Percentiles rank a stretch among this genome's conserved stretches.
phyloP scores from a whole-genome alignment of 495 filamentous ascomycete genomes.

The Talaromyces proteolyticus region DNA sequence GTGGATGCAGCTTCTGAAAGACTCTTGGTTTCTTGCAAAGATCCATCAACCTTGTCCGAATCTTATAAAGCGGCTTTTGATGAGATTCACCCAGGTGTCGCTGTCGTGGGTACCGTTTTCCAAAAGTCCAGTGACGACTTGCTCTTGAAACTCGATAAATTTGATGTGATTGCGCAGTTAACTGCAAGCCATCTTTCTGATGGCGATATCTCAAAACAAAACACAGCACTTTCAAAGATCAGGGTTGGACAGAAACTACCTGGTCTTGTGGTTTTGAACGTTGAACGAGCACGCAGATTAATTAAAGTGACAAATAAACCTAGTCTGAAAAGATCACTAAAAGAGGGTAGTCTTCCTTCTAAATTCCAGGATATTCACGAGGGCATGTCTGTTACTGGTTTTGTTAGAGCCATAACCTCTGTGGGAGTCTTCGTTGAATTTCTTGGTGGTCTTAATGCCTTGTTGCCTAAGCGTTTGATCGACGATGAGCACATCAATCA shows the following conservation, averaged over 20 bases:
- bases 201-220: slow-evolving; percentile 67
- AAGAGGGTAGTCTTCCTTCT: slow-evolving; percentile 56
- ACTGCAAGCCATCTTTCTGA: slow-evolving; percentile 76
- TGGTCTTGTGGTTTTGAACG: slow-evolving; percentile 79
- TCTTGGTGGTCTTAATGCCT: slow-evolving; percentile 65
- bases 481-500: slow-evolving; percentile 57
- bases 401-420: slow-evolving; percentile 74
- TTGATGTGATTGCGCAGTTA: slow-evolving; percentile 68
- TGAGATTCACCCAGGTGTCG: slow-evolving; percentile 59
- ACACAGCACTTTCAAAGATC: slow-evolving; percentile 67
- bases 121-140: slow-evolving; percentile 81
- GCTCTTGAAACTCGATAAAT: slow-evolving; percentile 65
- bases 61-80: slow-evolving; percentile 71
- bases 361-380: slow-evolving; percentile 64
- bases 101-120: slow-evolving; percentile 71
- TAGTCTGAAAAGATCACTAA: slow-evolving; percentile 68
- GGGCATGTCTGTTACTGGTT: slow-evolving; percentile 67
- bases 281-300: slow-evolving; percentile 63
- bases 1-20: slow-evolving; percentile 64
- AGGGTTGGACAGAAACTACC: slow-evolving; percentile 73
- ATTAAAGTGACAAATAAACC: slow-evolving; percentile 76
- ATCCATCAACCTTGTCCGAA: slow-evolving; percentile 67
- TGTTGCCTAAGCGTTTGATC: slow-evolving; percentile 72
- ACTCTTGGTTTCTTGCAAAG: slow-evolving; percentile 89
- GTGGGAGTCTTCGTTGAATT: slow-evolving; percentile 80